Conservation (phyloP, 345 rosid species). For the Eucalyptus urophylla region DNA sequence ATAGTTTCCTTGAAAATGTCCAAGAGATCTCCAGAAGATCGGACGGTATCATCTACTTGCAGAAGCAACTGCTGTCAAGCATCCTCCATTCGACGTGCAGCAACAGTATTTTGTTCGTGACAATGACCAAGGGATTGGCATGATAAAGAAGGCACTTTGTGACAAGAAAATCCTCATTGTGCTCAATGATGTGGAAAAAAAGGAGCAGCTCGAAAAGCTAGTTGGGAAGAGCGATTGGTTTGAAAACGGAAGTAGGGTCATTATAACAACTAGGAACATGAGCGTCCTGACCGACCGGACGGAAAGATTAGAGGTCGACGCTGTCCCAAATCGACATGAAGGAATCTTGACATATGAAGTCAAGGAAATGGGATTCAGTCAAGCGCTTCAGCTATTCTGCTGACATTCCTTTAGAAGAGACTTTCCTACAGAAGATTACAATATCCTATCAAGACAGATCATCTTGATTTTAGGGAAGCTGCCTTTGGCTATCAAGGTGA, state of each 20-base stretch:
- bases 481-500: too few relatives aligned
- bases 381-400: background rate
- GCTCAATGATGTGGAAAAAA: background rate
- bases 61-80: background rate
- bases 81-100: background rate
- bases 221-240: background rate
- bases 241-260: background rate
- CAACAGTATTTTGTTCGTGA: background rate
- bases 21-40: background rate
- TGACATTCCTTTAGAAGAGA: background rate
- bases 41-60: background rate
- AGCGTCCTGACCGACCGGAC: background rate
- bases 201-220: background rate
- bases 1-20: background rate
- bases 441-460: background rate
- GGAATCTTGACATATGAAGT: background rate
- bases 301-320: background rate
- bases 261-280: background rate
- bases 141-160: background rate
- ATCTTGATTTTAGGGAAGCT: background rate
- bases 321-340: background rate
- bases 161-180: background rate
- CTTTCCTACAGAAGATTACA: background rate
- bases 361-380: background rate
- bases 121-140: background rate